Percentiles rank a stretch among this genome's conserved stretches.
These are phyloP conservation scores for Verticillium albo-atrum DNA, from an alignment of 2,329 filamentous ascomycete genomes.

Conservation along the genomic window DNA sequence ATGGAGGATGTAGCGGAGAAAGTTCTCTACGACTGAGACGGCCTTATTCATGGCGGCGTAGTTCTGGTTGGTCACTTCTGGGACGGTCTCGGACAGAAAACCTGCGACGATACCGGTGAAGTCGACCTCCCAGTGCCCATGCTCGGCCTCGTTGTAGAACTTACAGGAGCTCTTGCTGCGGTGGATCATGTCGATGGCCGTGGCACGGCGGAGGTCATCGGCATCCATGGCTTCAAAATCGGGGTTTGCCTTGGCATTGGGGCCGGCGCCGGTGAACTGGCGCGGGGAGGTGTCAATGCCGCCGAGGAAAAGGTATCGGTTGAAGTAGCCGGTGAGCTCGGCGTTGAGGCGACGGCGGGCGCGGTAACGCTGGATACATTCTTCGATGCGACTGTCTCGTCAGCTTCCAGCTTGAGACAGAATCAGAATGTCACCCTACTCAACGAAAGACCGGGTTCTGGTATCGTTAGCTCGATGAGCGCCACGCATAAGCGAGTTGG, in stretches of 20 bases:
- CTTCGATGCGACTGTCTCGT: slow-evolving; percentile 66
- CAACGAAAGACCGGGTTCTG: slow-evolving; percentile 48
- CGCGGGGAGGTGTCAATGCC: slow-evolving; percentile 61
- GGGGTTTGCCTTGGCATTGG: slow-evolving; percentile 41
- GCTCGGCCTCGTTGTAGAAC: slow-evolving; percentile 46
- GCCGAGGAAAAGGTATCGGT: slow-evolving; percentile 77
- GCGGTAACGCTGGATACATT: slow-evolving; percentile 78
- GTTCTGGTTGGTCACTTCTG: slow-evolving; percentile 51
- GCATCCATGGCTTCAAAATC: slow-evolving; percentile 52
- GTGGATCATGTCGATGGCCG: slow-evolving; percentile 57
- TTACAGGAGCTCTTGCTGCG: slow-evolving; percentile 37
- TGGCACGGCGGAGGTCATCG: slow-evolving; percentile 59
- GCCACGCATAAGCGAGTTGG: neutral
- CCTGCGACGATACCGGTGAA: slow-evolving; percentile 74
- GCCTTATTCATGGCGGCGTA: slow-evolving; percentile 51
- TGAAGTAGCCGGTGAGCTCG: slow-evolving; percentile 61
- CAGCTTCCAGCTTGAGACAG: slow-evolving; percentile 1
- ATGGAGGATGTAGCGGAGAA: slow-evolving; percentile 79
- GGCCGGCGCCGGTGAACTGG: slow-evolving; percentile 51
- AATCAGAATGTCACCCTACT: slow-evolving; percentile 35
- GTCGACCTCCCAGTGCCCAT: slow-evolving; percentile 69
- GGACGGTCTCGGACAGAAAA: slow-evolving; percentile 60
- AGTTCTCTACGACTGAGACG: slow-evolving; percentile 71
- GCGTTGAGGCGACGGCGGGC: slow-evolving; percentile 68
- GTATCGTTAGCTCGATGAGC: neutral